phyloP scores from a whole-genome alignment of 257 asterid species.

The Prunella vulgaris region DNA sequence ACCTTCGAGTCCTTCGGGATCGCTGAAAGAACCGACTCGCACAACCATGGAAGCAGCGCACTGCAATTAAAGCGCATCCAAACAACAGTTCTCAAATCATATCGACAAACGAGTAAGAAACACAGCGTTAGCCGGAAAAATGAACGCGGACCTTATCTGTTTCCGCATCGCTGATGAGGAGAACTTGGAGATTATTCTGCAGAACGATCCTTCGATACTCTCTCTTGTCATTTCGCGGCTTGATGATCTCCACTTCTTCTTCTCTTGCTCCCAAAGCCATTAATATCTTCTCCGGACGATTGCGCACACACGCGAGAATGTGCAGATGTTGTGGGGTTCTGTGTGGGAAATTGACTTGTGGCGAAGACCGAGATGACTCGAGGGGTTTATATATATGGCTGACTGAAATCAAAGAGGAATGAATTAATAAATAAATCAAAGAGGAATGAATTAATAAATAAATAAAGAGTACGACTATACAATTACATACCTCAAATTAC shows the following conservation, averaged over 20 bases:
- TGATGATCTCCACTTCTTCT: slow-evolving; percentile 48
- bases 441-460: no score
- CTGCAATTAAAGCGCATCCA: slow-evolving; percentile 39
- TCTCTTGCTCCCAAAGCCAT: no score
- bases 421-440: no score
- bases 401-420: no score
- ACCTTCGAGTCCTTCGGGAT: slow-evolving; percentile 95
- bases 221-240: slow-evolving; percentile 79
- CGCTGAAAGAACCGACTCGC: slow-evolving; percentile 87
- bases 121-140: background rate
- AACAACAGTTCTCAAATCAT: background rate
- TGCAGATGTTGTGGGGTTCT: no score
- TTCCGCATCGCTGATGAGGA: slow-evolving; percentile 91
- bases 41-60: slow-evolving; percentile 98
- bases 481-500: no score
- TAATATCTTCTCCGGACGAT: no score
- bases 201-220: slow-evolving; percentile 73
- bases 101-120: background rate
- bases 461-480: no score
- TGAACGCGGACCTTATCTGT: slow-evolving; percentile 78
- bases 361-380: no score
- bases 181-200: slow-evolving; percentile 67
- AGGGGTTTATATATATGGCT: no score
- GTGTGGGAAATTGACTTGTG: no score
- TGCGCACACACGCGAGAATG: no score